A percentile compares a stretch with the other conserved stretches of the same genome.
These are phyloP conservation scores for Fusarium piperis DNA, from an alignment of 2,329 filamentous ascomycete genomes.

Conservation along the genomic window DNA sequence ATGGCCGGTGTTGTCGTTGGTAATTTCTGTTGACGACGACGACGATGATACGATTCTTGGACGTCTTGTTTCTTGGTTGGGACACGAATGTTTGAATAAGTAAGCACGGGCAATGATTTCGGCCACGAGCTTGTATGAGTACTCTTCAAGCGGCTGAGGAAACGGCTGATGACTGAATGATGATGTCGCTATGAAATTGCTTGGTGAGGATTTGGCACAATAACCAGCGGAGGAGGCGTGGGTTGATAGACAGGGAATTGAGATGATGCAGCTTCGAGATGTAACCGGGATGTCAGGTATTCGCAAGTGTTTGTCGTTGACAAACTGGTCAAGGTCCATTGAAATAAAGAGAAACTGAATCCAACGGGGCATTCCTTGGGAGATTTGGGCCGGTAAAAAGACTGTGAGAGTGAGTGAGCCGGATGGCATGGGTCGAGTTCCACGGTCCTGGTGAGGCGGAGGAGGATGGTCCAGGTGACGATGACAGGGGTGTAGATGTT, in stretches of 20 bases:
- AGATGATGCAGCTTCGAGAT: constrained; percentile 1
- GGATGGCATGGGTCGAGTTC: constrained; percentile 33
- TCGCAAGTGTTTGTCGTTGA: not conserved
- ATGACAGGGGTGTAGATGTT: constrained; percentile 32
- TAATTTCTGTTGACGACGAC: constrained; percentile 24
- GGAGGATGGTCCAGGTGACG: constrained; percentile 25
- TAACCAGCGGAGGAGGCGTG: constrained; percentile 9
- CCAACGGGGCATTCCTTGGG: not conserved
- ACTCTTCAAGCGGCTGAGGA: constrained; percentile 39
- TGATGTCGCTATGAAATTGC: constrained; percentile 42
- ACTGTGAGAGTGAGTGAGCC: constrained; percentile 1
- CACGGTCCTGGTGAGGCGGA: constrained; percentile 22
- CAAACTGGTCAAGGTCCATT: not conserved
- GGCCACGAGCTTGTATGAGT: constrained; percentile 40
- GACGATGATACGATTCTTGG: constrained; percentile 34
- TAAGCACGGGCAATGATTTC: constrained; percentile 36
- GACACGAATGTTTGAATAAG: constrained; percentile 39
- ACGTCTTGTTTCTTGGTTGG: constrained; percentile 37
- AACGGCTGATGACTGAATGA: constrained; percentile 46
- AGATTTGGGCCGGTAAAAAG: not conserved
- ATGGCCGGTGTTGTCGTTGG: constrained; percentile 19
- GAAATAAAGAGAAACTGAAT: not conserved
- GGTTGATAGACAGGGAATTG: constrained; percentile 25
- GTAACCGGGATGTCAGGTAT: not conserved
- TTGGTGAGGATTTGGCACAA: constrained; percentile 22